These are phyloP conservation scores for Tylopilus sp. DNA, from an alignment of 1,284 basidiomycete genomes.

Conservation along the genomic window DNA sequence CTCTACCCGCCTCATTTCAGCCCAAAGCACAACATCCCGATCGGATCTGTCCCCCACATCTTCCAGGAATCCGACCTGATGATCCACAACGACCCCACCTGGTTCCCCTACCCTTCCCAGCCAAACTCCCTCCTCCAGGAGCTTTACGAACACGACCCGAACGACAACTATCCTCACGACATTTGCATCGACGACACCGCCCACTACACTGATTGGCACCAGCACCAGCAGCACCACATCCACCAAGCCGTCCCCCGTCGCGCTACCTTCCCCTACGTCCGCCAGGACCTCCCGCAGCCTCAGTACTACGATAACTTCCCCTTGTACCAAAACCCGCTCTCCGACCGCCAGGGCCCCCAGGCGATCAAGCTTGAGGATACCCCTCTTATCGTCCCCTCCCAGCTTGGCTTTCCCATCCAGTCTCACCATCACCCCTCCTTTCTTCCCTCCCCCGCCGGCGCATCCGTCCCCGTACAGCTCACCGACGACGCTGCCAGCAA, in stretches of 20 bases:
- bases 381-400: conserved; percentile 59
- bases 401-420: conserved; percentile 37
- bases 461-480: conserved; percentile 69
- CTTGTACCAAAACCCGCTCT: conserved; percentile 29
- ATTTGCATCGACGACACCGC: conserved; percentile 39
- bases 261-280: conserved; percentile 69
- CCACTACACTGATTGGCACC: conserved; percentile 38
- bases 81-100: conserved; percentile 34
- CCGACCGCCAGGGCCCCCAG: conserved; percentile 34
- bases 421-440: conserved; percentile 26
- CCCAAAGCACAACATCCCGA: conserved; percentile 42
- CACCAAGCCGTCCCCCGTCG: conserved; percentile 49
- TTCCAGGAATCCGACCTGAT: conserved; percentile 44
- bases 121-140: conserved; percentile 61
- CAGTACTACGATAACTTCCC: conserved; percentile 32
- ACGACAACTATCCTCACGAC: conserved; percentile 49
- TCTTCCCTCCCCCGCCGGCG: conserved; percentile 31
- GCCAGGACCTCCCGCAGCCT: conserved; percentile 53
- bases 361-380: conserved; percentile 64
- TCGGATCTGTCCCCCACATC: conserved; percentile 49
- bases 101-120: conserved; percentile 35
- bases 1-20: conserved; percentile 30
- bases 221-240: conserved; percentile 31
- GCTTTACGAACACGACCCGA: conserved; percentile 57
- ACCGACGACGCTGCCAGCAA: conserved; percentile 84